Conservation (phyloP, 176 grass and related monocot genomes). For the Aegilops sharonensis region DNA sequence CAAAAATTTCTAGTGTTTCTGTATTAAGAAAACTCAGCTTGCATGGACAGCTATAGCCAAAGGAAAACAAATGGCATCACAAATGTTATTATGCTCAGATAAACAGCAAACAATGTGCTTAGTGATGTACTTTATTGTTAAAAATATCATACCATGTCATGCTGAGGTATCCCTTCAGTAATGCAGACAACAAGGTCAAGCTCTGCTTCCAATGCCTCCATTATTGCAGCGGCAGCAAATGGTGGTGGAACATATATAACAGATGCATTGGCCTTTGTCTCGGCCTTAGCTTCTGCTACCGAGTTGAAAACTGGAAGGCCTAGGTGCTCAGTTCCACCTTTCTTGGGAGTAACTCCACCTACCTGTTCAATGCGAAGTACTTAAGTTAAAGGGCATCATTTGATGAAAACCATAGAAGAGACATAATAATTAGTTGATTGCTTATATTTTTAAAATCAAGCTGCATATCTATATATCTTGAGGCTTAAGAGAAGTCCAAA, state of each 20-base stretch:
- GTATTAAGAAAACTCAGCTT: background rate
- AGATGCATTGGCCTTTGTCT: conserved; percentile 97
- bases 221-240: conserved; percentile 95
- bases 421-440: background rate
- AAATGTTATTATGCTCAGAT: background rate
- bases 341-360: conserved; percentile 96
- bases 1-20: background rate
- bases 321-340: conserved; percentile 98
- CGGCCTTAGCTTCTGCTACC: conserved; percentile 94
- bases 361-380: conserved; percentile 43
- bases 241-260: conserved; percentile 98
- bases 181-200: conserved; percentile 96
- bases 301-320: conserved; percentile 90
- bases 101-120: background rate
- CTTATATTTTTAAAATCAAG: background rate
- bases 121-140: background rate
- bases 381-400: background rate
- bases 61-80: background rate
- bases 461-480: background rate
- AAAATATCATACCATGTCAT: conserved; percentile 80
- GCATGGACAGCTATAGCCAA: background rate
- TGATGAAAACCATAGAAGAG: background rate
- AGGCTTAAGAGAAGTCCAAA: background rate
- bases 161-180: conserved; percentile 98
- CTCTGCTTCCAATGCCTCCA: conserved; percentile 95